These are phyloP conservation scores for Yamadazyma ubonensis DNA, from an alignment of 805 yeast species.

Conservation along the genomic window DNA sequence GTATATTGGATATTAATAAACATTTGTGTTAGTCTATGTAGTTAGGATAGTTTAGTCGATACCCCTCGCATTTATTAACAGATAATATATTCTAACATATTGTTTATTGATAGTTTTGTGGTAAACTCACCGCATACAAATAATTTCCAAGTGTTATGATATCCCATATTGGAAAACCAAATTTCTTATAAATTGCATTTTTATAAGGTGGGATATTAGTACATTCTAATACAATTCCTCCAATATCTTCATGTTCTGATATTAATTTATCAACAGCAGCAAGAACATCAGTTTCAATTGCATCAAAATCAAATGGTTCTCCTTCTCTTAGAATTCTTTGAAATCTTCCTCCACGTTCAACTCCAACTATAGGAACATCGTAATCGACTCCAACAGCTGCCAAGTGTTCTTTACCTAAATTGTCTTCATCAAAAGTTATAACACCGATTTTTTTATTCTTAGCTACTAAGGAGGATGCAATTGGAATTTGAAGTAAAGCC, in stretches of 20 bases:
- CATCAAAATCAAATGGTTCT: conserved; percentile 24
- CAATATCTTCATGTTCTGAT: conserved; percentile 13
- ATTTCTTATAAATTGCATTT: conserved; percentile 23
- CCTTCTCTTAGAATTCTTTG: conserved; percentile 17
- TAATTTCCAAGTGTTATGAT: conserved; percentile 29
- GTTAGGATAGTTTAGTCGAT: too few species aligned
- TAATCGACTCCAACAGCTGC: conserved; percentile 26
- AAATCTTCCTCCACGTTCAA: conserved; percentile 10
- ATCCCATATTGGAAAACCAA: conserved; percentile 29
- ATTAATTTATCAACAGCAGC: conserved; percentile 10
- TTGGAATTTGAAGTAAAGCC: conserved; percentile 28
- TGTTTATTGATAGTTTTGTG: neutral
- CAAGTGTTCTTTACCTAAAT: conserved; percentile 26
- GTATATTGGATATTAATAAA: neutral
- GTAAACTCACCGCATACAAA: neutral
- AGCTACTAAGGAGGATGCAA: conserved; percentile 19
- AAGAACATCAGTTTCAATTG: conserved; percentile 19
- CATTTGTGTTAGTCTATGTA: too few species aligned
- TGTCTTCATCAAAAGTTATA: conserved; percentile 27
- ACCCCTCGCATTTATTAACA: too few species aligned
- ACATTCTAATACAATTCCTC: conserved; percentile 33
- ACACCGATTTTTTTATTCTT: conserved; percentile 24
- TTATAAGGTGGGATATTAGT: conserved; percentile 37
- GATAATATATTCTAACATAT: too few species aligned
- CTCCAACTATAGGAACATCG: conserved; percentile 18